Base-by-base conservation (phyloP, 805 yeast species). In the Kazachstania bromeliacearum region DNA sequence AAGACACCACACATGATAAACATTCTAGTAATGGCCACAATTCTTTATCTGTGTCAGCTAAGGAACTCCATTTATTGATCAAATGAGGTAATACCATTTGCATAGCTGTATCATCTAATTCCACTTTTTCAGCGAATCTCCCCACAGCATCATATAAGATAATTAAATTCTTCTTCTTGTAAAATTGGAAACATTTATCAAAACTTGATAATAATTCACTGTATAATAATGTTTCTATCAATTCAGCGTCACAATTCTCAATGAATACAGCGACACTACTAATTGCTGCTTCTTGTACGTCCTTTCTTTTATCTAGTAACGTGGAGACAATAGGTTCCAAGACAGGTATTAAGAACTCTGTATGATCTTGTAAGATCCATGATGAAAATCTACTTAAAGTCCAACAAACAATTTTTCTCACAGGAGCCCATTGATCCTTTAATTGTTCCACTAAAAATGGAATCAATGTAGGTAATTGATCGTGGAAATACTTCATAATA, bases 351-450 rank as follows among this genome's bases (percentile, higher is more conserved):
- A 83, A 79, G 50, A 80, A 81, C 43, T 64, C 70, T 7, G 85
- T 70, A 53, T 73, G 81, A 52, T 82, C 85, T 4, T 68, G 67
- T 34, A 84, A 73, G 16, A 89, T 79, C 95, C 96, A 87, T 3
- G 71, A 51, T 0, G 92, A 72, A 55, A 80, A 92, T 38, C 97
- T 70, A 30, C 95, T 80, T 31, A 92, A 63, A 0, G 97, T 84
- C 98, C 98, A 92, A 64, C 97, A 89, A 0, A 95, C 66, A 35
- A 92, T 92, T 58, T 85, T 94, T 46, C 97, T 71, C 4, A 92
- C 94, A 15, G 94, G 73, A 7, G 95, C 79, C 59, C 87, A 80
- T 4, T 59, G 50, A 56, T 88, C 96, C 36, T 67, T 67, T 40
- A 88, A 62, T 50, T 94, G 68, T 39, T 85, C 85, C 19, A 87